phyloP scores from a whole-genome alignment of 768 basidiomycete genomes.

The Pulveroboletus frians region DNA sequence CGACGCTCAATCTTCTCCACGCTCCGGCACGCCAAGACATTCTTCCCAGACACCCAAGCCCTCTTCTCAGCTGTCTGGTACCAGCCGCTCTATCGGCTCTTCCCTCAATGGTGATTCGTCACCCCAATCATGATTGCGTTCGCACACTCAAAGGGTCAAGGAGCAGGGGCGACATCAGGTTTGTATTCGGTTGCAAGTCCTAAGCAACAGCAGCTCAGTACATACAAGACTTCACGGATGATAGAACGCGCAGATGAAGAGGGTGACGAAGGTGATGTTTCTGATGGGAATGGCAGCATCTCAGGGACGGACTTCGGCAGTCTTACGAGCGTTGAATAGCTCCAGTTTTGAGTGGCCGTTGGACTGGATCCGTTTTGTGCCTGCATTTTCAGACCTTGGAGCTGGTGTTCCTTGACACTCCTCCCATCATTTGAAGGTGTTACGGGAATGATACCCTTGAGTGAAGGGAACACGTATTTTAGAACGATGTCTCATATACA shows the following conservation, averaged over 20 bases:
- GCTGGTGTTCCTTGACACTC: not conserved
- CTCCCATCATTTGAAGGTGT: not conserved
- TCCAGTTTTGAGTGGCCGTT: not conserved
- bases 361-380: slow-evolving; percentile 2
- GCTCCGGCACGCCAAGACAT: slow-evolving; percentile 26
- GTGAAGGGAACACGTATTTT: not conserved
- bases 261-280: slow-evolving; percentile 27
- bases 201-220: slow-evolving; percentile 18
- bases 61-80: slow-evolving; percentile 28
- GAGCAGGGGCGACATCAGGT: slow-evolving; percentile 24
- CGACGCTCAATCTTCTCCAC: slow-evolving; percentile 21
- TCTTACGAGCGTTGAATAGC: slow-evolving; percentile 48
- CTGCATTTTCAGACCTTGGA: not conserved
- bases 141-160: slow-evolving; percentile 35
- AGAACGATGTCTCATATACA: slow-evolving; percentile 4
- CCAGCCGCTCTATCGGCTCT: slow-evolving; percentile 33
- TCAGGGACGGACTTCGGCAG: slow-evolving; percentile 43
- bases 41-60: slow-evolving; percentile 25
- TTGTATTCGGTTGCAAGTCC: slow-evolving; percentile 19
- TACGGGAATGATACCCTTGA: slow-evolving; percentile 3
- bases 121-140: slow-evolving; percentile 35
- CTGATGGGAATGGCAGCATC: slow-evolving; percentile 37
- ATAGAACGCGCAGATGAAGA: slow-evolving; percentile 13
- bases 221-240: slow-evolving; percentile 15
- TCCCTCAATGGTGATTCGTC: slow-evolving; percentile 47